A percentile compares a stretch with the other conserved stretches of the same genome.
Conservation (phyloP, 176 grass and related monocot genomes). For the Oryza brachyantha region DNA sequence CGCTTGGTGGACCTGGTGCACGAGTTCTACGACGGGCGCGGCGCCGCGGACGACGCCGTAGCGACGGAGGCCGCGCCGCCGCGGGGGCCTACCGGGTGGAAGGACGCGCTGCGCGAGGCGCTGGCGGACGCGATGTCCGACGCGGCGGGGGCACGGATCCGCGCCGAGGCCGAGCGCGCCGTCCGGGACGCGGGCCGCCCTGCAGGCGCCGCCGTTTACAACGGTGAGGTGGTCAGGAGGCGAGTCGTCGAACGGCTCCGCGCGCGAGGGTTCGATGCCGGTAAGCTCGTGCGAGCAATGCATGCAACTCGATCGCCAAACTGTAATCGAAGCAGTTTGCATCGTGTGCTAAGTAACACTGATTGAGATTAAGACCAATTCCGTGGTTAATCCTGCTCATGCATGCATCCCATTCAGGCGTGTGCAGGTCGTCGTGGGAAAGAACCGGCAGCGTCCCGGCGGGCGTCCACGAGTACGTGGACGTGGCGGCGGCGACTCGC, state of each 20-base stretch:
- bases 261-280: slow-evolving; percentile 51
- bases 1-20: slow-evolving; percentile 58
- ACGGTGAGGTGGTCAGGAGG: slow-evolving; percentile 25
- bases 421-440: slow-evolving; percentile 74
- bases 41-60: slow-evolving; percentile 6
- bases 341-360: neutral
- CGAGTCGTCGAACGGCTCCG: slow-evolving; percentile 43
- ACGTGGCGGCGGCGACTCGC: slow-evolving; percentile 33
- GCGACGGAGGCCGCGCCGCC: neutral
- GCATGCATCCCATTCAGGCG: slow-evolving; percentile 48
- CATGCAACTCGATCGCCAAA: neutral
- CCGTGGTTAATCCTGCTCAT: neutral
- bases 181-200: slow-evolving; percentile 26
- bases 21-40: slow-evolving; percentile 66
- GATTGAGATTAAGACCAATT: neutral
- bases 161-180: slow-evolving; percentile 52
- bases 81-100: slow-evolving; percentile 1
- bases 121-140: slow-evolving; percentile 48
- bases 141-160: slow-evolving; percentile 33
- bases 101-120: slow-evolving; percentile 20
- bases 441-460: slow-evolving; percentile 27
- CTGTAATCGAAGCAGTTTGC: too few relatives aligned
- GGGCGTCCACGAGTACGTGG: slow-evolving; percentile 60
- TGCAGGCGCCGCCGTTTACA: neutral
- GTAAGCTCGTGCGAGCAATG: too few relatives aligned